Conservation (phyloP, 2,329 filamentous ascomycete species). For the Aspergillus pseudoterreus region DNA sequence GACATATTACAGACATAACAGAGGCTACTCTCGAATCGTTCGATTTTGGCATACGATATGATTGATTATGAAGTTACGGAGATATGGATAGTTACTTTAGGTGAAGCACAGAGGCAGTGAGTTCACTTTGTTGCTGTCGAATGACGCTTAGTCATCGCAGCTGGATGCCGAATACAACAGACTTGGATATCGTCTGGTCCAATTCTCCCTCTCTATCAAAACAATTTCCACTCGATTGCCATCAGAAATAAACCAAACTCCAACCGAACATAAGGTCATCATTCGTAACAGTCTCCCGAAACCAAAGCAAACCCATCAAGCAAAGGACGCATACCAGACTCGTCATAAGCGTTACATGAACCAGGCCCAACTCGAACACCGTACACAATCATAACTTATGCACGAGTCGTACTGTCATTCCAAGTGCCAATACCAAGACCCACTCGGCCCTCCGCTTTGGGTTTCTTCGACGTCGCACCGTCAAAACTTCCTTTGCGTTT, state of each 20-base stretch:
- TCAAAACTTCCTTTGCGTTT: constrained; percentile 42
- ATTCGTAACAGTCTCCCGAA: constrained; percentile 14
- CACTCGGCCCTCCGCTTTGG: constrained; percentile 47
- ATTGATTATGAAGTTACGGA: too few relatives aligned
- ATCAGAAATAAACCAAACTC: background rate
- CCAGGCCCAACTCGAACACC: background rate
- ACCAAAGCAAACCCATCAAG: constrained; percentile 1
- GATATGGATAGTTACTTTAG: too few relatives aligned
- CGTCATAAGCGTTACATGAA: constrained; percentile 1
- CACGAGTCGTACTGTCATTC: constrained; percentile 17
- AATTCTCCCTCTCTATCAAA: background rate
- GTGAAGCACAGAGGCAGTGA: too few relatives aligned
- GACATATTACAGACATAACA: too few relatives aligned
- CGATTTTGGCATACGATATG: too few relatives aligned
- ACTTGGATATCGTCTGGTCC: background rate
- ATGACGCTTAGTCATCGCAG: too few relatives aligned
- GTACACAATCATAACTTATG: constrained; percentile 22
- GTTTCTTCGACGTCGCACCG: constrained; percentile 46
- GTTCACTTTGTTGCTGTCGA: too few relatives aligned
- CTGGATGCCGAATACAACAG: too few relatives aligned
- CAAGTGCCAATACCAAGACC: constrained; percentile 55
- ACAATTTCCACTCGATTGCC: background rate
- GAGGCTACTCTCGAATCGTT: too few relatives aligned
- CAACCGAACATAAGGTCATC: constrained; percentile 15
- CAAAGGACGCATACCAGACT: constrained; percentile 10